Percentiles rank a stretch among this genome's conserved stretches.
Conservation (phyloP, 106 monocot genomes). For the Dioscorea zingiberensis region DNA sequence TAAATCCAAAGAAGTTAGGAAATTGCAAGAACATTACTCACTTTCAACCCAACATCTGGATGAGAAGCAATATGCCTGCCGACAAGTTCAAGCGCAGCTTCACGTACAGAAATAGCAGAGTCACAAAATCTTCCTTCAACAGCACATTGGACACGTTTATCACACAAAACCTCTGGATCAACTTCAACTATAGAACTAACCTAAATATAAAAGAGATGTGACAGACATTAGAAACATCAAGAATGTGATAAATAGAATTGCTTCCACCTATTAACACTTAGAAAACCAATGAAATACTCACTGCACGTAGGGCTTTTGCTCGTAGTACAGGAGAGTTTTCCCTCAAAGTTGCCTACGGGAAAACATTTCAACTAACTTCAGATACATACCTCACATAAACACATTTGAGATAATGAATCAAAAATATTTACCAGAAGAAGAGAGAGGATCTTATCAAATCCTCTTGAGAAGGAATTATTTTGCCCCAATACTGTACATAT, state of each 20-base stretch:
- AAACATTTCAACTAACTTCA: slow-evolving; percentile 4
- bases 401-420: slow-evolving; percentile 1
- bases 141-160: slow-evolving; percentile 86
- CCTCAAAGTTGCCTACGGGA: slow-evolving; percentile 83
- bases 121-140: slow-evolving; percentile 99
- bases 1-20: neutral
- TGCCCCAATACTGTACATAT: slow-evolving; percentile 79
- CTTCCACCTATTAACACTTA: neutral
- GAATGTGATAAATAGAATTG: neutral
- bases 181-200: slow-evolving; percentile 94
- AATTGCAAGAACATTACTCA: slow-evolving; percentile 13
- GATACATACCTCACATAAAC: slow-evolving; percentile 3
- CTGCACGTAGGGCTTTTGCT: slow-evolving; percentile 94
- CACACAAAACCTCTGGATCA: slow-evolving; percentile 96
- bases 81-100: slow-evolving; percentile 99
- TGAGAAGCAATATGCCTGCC: slow-evolving; percentile 98
- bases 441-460: slow-evolving; percentile 90
- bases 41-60: slow-evolving; percentile 98
- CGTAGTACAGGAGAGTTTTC: slow-evolving; percentile 88
- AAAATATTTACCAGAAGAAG: slow-evolving; percentile 66
- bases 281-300: slow-evolving; percentile 27
- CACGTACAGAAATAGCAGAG: slow-evolving; percentile 95
- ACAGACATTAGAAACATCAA: neutral
- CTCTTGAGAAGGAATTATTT: slow-evolving; percentile 89
- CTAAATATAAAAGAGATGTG: slow-evolving; percentile 23